Percentiles rank a stretch among this genome's conserved stretches.
phyloP scores from a whole-genome alignment of 2,329 filamentous ascomycete genomes.

The Capronia epimyces region DNA sequence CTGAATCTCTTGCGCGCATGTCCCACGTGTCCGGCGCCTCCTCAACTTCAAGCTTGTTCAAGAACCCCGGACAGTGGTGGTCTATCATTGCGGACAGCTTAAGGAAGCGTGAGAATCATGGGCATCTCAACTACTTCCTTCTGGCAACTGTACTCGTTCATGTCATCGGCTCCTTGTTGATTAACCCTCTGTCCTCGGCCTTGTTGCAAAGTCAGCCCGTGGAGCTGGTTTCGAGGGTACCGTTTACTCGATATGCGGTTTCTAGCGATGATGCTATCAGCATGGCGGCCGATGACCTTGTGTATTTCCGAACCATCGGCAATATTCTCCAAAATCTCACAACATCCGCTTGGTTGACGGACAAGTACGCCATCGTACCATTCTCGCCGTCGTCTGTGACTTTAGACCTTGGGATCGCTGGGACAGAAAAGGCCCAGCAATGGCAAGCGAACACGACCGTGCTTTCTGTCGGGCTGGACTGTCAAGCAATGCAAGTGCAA shows the following conservation, averaged over 20 bases:
- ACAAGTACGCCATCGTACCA: conserved; percentile 28
- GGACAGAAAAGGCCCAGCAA: conserved; percentile 2
- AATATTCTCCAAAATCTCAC: conserved; percentile 30
- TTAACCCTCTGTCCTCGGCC: conserved; percentile 27
- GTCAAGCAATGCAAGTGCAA: conserved; percentile 22
- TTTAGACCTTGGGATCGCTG: neutral
- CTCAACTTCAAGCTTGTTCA: conserved; percentile 10
- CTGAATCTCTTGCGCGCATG: conserved; percentile 29
- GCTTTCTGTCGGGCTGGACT: conserved; percentile 23
- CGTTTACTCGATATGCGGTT: neutral
- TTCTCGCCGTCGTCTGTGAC: conserved; percentile 27
- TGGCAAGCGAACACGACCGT: conserved; percentile 25
- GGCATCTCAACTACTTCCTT: conserved; percentile 17
- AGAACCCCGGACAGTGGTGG: conserved; percentile 28
- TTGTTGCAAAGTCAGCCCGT: conserved; percentile 20
- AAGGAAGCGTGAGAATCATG: conserved; percentile 19
- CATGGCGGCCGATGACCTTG: conserved; percentile 18
- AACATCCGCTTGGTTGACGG: conserved; percentile 31
- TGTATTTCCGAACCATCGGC: conserved; percentile 29
- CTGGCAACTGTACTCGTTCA: conserved; percentile 15
- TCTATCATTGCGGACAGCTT: conserved; percentile 23
- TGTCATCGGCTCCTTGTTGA: conserved; percentile 19
- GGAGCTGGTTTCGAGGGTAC: conserved; percentile 8
- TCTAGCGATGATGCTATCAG: conserved; percentile 3
- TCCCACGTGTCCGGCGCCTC: conserved; percentile 24